Base-by-base conservation (phyloP, 768 basidiomycete genomes). In the Mrakia gelida region DNA sequence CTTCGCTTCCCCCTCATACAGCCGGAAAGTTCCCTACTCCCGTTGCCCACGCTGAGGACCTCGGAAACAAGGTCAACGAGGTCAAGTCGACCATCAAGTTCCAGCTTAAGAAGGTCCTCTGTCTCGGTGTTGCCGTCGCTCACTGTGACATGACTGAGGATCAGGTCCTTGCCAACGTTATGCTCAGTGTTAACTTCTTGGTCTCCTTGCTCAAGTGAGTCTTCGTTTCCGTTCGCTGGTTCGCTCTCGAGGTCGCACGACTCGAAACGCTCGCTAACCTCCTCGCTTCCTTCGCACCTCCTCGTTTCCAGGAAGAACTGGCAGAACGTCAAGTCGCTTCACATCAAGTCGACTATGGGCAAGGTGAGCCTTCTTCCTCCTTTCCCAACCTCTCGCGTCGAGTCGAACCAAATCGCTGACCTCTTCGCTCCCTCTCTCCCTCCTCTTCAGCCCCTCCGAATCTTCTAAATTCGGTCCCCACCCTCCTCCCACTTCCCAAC, bases 31-130 rank as follows among this genome's bases (percentile, higher is more conserved):
- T 98, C 92, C 96, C 95, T 71, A 98, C 96, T 76, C 95, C 97
- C 82, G 90, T 99, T 85, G 91, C 94, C 28, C 93, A 95, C 85
- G 84, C 88, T 43, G 97, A 99, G 84, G 96, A 98, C 86, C 87
- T 99, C 75, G 82, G 83, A 84, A 92, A 90, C 88, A 98, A 98
- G 88, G 88, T 97, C 84, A 90, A 86, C 81, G 97, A 99, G 86
- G 95, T 99, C 81, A 92, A 93, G 84, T 96, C 94, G 81, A 98
- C 96, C 81, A 98, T 99, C 90, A 99, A 98, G 88, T 98, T 98
- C 92, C 96, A 98, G 89, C 90, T 98, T 76, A 98, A 98, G 90
- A 95, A 95, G 88, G 97, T 98, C 79, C 89, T 99, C 77, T 99
- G 97, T 88, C 88, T 99, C 87, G 97, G 95, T 88, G 96, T 98